Evolutionary conservation across 2,329 filamentous ascomycete species (phyloP).

Genomic region (Colletotrichum cereale): DNA sequence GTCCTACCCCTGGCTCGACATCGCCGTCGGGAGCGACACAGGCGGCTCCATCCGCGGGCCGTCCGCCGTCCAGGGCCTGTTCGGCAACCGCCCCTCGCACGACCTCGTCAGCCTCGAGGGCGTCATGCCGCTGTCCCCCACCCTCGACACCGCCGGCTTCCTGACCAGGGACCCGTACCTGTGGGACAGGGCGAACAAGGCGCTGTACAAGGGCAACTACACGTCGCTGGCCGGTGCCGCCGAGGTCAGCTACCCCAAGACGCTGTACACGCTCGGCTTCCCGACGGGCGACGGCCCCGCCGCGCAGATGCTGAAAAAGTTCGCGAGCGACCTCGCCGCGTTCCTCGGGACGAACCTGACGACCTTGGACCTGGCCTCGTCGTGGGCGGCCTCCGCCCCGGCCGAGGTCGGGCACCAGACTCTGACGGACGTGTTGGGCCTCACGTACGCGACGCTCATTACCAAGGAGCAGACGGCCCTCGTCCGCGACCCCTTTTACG

Average conservation of each 20-base stretch:
- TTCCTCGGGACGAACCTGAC: constrained; percentile 45
- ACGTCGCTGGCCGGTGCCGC: constrained; percentile 42
- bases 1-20: constrained; percentile 60
- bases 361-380: constrained; percentile 42
- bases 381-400: constrained; percentile 47
- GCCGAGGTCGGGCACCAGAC: constrained; percentile 34
- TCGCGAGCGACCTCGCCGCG: constrained; percentile 45
- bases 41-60: constrained; percentile 62
- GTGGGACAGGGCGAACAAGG: constrained; percentile 50
- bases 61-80: constrained; percentile 56
- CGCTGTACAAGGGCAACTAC: constrained; percentile 51
- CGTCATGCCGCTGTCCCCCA: constrained; percentile 56
- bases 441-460: constrained; percentile 53
- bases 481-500: constrained; percentile 54
- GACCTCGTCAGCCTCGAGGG: constrained; percentile 55
- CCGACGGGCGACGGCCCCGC: constrained; percentile 41
- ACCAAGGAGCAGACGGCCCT: constrained; percentile 53
- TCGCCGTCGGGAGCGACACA: constrained; percentile 59
- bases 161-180: constrained; percentile 52
- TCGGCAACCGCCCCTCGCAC: constrained; percentile 59
- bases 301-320: constrained; percentile 45
- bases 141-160: constrained; percentile 60
- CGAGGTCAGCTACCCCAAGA: constrained; percentile 41
- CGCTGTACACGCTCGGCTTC: constrained; percentile 49
- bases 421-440: constrained; percentile 46